Evolutionary conservation across 208 protist genomes (phyloP).

Genomic region (Trypanosoma grayi): DNA sequence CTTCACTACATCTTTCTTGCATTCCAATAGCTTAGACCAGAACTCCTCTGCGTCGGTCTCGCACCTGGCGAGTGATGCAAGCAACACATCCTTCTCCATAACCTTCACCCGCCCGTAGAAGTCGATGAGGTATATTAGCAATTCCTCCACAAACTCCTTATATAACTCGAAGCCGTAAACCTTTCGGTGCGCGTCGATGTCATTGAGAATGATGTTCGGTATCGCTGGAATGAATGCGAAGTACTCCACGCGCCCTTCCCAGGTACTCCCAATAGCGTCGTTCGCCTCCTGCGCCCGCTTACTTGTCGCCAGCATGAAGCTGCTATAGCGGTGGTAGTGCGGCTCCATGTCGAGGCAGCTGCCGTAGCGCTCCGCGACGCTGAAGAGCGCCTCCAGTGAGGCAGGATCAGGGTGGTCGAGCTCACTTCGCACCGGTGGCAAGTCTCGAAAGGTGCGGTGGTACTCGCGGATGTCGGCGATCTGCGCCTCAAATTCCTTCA

Average conservation of each 20-base stretch:
- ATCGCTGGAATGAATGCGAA: slow-evolving; percentile 63
- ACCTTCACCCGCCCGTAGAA: slow-evolving; percentile 69
- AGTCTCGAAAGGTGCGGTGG: slow-evolving; percentile 67
- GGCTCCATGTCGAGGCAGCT: slow-evolving; percentile 74
- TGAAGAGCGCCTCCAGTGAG: slow-evolving; percentile 59
- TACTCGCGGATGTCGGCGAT: slow-evolving; percentile 87
- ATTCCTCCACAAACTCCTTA: slow-evolving; percentile 44
- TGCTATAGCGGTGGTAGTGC: slow-evolving; percentile 68
- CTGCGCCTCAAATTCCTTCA: slow-evolving; percentile 69
- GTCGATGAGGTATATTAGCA: slow-evolving; percentile 51
- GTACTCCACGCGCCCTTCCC: slow-evolving; percentile 61
- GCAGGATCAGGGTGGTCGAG: slow-evolving; percentile 48
- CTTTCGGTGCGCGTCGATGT: slow-evolving; percentile 67
- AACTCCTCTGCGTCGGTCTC: slow-evolving; percentile 60
- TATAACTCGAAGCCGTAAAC: slow-evolving; percentile 67
- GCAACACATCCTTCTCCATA: slow-evolving; percentile 35
- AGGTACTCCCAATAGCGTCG: slow-evolving; percentile 21
- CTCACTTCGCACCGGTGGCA: slow-evolving; percentile 49
- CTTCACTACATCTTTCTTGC: slow-evolving; percentile 29
- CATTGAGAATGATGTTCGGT: slow-evolving; percentile 40
- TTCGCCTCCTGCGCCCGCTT: slow-evolving; percentile 31
- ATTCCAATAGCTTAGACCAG: slow-evolving; percentile 60
- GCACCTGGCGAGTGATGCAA: slow-evolving; percentile 45
- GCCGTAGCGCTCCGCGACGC: slow-evolving; percentile 56
- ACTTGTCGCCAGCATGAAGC: slow-evolving; percentile 65